phyloP scores from a whole-genome alignment of 2,329 filamentous ascomycete genomes.

The Xylariaceae sp. region DNA sequence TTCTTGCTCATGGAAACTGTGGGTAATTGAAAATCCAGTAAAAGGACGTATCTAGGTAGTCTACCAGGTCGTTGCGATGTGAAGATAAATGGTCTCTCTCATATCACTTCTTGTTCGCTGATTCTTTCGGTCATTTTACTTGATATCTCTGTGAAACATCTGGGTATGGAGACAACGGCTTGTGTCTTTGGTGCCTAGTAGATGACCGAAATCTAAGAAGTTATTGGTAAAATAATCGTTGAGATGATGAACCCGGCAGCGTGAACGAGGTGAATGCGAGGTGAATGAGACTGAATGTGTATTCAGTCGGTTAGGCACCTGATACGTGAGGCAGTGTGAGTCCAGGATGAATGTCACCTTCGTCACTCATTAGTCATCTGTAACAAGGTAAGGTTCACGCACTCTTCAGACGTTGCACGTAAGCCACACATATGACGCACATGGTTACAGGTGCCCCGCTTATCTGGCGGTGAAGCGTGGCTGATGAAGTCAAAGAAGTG shows the following conservation, averaged over 20 bases:
- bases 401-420: too few species aligned
- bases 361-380: too few species aligned
- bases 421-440: too few species aligned
- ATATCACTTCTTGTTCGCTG: constrained; percentile 8
- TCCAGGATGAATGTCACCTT: too few species aligned
- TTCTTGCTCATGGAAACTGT: neutral
- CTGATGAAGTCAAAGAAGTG: too few species aligned
- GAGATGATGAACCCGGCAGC: too few species aligned
- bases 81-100: constrained; percentile 3
- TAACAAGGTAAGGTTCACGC: too few species aligned
- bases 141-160: neutral
- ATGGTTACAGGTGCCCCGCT: too few species aligned
- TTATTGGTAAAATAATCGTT: too few species aligned
- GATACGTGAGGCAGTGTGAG: too few species aligned
- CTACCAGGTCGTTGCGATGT: constrained; percentile 2
- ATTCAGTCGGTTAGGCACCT: too few species aligned
- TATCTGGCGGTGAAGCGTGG: too few species aligned
- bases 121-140: constrained; percentile 14
- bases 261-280: neutral
- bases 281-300: neutral
- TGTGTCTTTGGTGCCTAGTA: neutral
- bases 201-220: neutral
- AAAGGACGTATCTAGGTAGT: neutral
- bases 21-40: neutral
- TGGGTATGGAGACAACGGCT: neutral